phyloP scores from a whole-genome alignment of 495 filamentous ascomycete species.

The Tuber microsphaerosporum region DNA sequence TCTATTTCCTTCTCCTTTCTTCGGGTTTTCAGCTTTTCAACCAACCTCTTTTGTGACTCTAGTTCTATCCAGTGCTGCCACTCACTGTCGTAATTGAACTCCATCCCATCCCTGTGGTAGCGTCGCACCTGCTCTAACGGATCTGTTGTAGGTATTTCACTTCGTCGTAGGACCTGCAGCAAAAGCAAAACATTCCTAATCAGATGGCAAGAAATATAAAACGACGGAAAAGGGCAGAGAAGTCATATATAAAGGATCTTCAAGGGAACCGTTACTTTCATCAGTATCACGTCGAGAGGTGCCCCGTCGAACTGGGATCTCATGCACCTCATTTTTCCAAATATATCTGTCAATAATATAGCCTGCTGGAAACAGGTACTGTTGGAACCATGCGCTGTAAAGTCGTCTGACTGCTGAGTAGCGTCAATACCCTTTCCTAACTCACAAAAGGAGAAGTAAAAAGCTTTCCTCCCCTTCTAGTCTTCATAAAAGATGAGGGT shows the following conservation, averaged over 20 bases:
- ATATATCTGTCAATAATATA: constrained; percentile 40
- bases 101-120: constrained; percentile 34
- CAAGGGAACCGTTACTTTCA: constrained; percentile 32
- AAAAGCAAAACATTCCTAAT: background rate
- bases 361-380: constrained; percentile 35
- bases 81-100: constrained; percentile 39
- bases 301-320: constrained; percentile 37
- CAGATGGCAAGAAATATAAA: constrained; percentile 10
- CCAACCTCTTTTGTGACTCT: constrained; percentile 39
- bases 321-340: constrained; percentile 40
- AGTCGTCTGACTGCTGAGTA: constrained; percentile 38
- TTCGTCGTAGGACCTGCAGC: constrained; percentile 35
- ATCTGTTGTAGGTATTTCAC: constrained; percentile 32
- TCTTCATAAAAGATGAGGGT: background rate
- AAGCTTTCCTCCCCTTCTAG: background rate
- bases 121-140: constrained; percentile 35
- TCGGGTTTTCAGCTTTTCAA: background rate
- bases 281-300: constrained; percentile 38
- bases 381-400: constrained; percentile 35
- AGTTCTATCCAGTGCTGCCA: constrained; percentile 42
- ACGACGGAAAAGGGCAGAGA: constrained; percentile 13
- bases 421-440: constrained; percentile 16
- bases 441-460: constrained; percentile 7
- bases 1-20: background rate
- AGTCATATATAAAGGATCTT: background rate